Evolutionary conservation across 2,329 filamentous ascomycete species (phyloP).

Genomic region (Grosmannia huntii): DNA sequence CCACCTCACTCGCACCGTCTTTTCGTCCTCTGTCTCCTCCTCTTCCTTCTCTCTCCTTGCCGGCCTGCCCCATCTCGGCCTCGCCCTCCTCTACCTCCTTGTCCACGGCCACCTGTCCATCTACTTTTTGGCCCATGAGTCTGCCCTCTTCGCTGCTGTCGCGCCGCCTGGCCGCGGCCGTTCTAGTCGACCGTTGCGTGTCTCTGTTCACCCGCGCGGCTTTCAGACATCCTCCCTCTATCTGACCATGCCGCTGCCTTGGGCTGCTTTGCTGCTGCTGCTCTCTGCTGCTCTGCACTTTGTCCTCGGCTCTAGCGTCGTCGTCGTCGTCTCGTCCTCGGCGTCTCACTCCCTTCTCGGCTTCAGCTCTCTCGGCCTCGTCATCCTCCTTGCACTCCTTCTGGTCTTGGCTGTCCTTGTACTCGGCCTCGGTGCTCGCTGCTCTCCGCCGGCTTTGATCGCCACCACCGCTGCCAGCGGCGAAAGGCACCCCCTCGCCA

Average conservation of each 20-base stretch:
- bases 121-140: constrained; percentile 37
- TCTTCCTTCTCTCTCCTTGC: constrained; percentile 24
- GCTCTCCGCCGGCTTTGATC: constrained; percentile 22
- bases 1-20: constrained; percentile 21
- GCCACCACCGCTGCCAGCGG: not conserved
- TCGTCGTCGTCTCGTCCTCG: constrained; percentile 22
- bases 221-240: constrained; percentile 33
- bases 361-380: constrained; percentile 29
- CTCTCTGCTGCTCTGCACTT: constrained; percentile 32
- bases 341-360: constrained; percentile 29
- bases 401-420: constrained; percentile 21
- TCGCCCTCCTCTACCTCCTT: constrained; percentile 33
- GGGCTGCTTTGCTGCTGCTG: constrained; percentile 30
- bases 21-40: constrained; percentile 14
- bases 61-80: constrained; percentile 34
- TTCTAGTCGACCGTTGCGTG: constrained; percentile 26
- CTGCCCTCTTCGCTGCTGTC: constrained; percentile 26
- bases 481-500: constrained; percentile 18
- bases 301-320: constrained; percentile 31
- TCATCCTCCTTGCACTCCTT: constrained; percentile 28
- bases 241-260: constrained; percentile 34
- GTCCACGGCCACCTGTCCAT: constrained; percentile 33
- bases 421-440: constrained; percentile 26
- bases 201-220: constrained; percentile 30
- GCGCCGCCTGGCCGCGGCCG: constrained; percentile 5